phyloP scores from a whole-genome alignment of 2,329 filamentous ascomycete species.

The Dryadomyces sulphureus region DNA sequence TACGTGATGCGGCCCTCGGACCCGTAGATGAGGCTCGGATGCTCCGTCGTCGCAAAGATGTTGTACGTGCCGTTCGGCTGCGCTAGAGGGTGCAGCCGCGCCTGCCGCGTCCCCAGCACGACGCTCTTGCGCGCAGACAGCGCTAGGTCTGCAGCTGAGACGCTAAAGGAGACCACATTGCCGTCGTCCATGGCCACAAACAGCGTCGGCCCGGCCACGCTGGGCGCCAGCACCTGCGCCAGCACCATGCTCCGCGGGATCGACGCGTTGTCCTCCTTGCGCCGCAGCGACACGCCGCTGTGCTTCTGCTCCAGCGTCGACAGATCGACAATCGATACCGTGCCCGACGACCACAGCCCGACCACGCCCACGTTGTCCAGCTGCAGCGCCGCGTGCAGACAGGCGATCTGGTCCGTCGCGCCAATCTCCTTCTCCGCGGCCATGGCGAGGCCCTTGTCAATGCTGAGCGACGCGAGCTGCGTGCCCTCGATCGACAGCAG shows the following conservation, averaged over 20 bases:
- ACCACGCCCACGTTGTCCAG: slow-evolving; percentile 56
- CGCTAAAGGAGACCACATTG: slow-evolving; percentile 69
- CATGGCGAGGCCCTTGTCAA: slow-evolving; percentile 41
- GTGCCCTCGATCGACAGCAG: slow-evolving; percentile 65
- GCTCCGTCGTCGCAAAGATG: slow-evolving; percentile 87
- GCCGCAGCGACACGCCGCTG: slow-evolving; percentile 46
- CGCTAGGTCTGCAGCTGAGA: slow-evolving; percentile 44
- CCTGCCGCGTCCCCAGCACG: slow-evolving; percentile 72
- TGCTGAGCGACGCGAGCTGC: slow-evolving; percentile 53
- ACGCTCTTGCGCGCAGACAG: slow-evolving; percentile 67
- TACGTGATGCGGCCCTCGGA: slow-evolving; percentile 79
- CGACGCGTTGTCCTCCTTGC: slow-evolving; percentile 51
- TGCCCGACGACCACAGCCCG: slow-evolving; percentile 77
- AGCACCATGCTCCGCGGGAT: slow-evolving; percentile 73
- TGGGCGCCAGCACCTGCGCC: slow-evolving; percentile 56
- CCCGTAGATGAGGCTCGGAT: slow-evolving; percentile 85
- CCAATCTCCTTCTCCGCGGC: slow-evolving; percentile 45
- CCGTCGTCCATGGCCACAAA: slow-evolving; percentile 89
- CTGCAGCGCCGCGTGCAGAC: slow-evolving; percentile 57
- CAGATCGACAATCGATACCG: slow-evolving; percentile 59
- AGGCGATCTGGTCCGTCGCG: slow-evolving; percentile 65
- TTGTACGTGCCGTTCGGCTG: slow-evolving; percentile 52
- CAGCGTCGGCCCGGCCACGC: slow-evolving; percentile 49
- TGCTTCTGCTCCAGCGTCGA: slow-evolving; percentile 45
- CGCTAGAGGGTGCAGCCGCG: slow-evolving; percentile 65